Evolutionary conservation across 2,329 filamentous ascomycete genomes (phyloP).

Genomic region (Tolypocladium tundrense): DNA sequence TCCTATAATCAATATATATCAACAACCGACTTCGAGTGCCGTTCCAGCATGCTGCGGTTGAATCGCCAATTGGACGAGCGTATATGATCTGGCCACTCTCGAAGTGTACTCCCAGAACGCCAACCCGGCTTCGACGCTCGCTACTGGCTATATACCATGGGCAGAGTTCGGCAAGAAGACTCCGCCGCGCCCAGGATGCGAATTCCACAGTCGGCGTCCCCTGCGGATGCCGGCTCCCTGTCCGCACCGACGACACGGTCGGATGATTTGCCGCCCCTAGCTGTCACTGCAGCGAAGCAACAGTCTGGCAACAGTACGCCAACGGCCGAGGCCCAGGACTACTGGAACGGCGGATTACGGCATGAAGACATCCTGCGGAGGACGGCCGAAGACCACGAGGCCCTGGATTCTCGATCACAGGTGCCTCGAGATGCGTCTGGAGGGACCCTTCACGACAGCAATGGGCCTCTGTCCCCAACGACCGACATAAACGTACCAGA

Average conservation of each 20-base stretch:
- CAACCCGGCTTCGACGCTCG: background rate
- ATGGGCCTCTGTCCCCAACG: background rate
- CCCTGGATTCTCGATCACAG: background rate
- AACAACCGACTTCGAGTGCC: background rate
- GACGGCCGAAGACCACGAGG: background rate
- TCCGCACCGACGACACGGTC: slow-evolving; percentile 2
- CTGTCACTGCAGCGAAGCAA: background rate
- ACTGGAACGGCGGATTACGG: slow-evolving; percentile 9
- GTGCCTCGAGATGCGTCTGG: background rate
- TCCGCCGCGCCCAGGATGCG: slow-evolving; percentile 10
- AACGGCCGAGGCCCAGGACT: slow-evolving; percentile 4
- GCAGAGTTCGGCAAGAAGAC: slow-evolving; percentile 3
- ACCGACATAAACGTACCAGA: slow-evolving; percentile 1
- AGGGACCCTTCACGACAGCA: background rate
- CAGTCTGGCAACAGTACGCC: background rate
- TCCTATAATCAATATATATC: background rate
- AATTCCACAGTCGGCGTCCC: slow-evolving; percentile 5
- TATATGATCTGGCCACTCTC: background rate
- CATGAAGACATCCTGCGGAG: slow-evolving; percentile 5
- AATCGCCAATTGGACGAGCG: background rate
- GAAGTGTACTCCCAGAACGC: background rate
- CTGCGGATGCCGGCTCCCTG: slow-evolving; percentile 3
- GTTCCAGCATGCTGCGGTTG: background rate
- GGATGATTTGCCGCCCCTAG: slow-evolving; percentile 4
- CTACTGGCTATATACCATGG: slow-evolving; percentile 2